A percentile compares a stretch with the other conserved stretches of the same genome.
phyloP scores from a whole-genome alignment of 768 basidiomycete species.

The Serendipita vermifera region DNA sequence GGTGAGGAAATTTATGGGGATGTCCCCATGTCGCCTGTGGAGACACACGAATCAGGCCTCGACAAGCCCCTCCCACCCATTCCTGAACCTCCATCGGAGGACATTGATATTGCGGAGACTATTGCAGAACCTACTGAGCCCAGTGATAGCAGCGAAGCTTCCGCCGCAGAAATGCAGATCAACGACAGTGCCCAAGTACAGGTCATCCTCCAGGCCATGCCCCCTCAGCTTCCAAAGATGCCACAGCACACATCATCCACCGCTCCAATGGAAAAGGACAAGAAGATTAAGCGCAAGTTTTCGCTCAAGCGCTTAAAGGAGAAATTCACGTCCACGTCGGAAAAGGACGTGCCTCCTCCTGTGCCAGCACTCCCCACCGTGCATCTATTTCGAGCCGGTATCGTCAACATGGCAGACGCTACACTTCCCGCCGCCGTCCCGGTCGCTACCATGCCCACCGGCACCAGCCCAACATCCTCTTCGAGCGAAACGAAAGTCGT shows the following conservation, averaged over 20 bases:
- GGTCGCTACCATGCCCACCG: neutral
- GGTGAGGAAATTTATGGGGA: neutral
- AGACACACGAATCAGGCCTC: neutral
- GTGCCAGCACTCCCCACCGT: neutral
- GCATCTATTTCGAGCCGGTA: neutral
- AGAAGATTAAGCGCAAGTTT: neutral
- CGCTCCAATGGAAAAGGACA: neutral
- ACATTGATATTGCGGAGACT: neutral
- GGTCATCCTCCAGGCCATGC: neutral
- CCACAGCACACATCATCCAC: neutral
- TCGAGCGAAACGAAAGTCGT: neutral
- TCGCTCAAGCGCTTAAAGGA: constrained; percentile 3
- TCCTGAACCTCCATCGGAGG: neutral
- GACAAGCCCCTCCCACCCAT: constrained; percentile 6
- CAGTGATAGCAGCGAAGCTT: too few relatives aligned
- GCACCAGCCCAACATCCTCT: neutral
- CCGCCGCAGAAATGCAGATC: neutral
- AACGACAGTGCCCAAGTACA: neutral
- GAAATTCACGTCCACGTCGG: neutral
- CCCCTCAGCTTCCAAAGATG: neutral
- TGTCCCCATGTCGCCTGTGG: neutral
- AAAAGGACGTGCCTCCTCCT: neutral
- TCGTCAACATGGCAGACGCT: neutral
- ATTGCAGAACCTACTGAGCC: too few relatives aligned
- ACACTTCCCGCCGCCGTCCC: neutral